Conservation (phyloP, 257 asterid genomes). For the Nicotiana knightiana region DNA sequence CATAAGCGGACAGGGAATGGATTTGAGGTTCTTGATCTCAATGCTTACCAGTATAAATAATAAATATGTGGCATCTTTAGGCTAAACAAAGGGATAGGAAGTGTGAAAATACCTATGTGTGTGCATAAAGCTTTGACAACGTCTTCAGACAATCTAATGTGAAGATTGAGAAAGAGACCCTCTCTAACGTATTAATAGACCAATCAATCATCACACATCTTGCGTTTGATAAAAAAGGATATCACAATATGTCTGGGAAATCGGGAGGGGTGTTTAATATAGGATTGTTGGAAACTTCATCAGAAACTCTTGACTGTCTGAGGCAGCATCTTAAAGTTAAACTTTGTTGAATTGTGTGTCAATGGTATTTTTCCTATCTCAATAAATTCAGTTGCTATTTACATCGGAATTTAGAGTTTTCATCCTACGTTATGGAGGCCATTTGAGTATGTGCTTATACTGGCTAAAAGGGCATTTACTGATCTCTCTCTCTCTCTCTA, state of each 20-base stretch:
- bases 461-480: not conserved
- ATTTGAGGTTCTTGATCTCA: too few species aligned
- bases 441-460: not conserved
- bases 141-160: not conserved
- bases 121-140: not conserved
- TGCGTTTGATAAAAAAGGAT: not conserved
- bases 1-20: too few species aligned
- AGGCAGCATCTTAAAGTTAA: not conserved
- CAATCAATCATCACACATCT: not conserved
- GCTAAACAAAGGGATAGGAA: not conserved
- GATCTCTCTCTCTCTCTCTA: too few species aligned
- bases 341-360: constrained; percentile 1
- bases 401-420: not conserved
- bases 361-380: not conserved
- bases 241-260: not conserved
- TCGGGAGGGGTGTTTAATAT: not conserved
- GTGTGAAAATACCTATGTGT: not conserved
- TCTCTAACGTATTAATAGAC: not conserved
- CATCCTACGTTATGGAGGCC: not conserved
- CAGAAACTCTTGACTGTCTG: not conserved
- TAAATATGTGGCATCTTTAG: not conserved
- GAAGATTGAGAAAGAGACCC: not conserved
- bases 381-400: not conserved
- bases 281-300: not conserved
- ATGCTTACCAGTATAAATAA: not conserved